phyloP scores from a whole-genome alignment of 2,329 filamentous ascomycete species.

The Cladosporium sp. region DNA sequence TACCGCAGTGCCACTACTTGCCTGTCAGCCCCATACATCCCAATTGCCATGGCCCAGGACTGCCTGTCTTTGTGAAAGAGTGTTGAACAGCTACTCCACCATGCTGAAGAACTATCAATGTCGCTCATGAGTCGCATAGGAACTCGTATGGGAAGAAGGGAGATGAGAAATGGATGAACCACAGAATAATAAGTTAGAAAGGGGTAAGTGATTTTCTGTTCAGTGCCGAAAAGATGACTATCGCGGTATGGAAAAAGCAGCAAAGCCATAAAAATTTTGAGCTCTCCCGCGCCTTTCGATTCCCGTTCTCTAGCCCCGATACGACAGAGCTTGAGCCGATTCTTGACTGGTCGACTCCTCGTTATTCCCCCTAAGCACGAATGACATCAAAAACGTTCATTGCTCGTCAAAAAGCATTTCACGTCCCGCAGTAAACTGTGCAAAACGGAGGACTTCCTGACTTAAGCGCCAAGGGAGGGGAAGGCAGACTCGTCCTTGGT shows the following conservation, averaged over 20 bases:
- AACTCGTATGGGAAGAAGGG: too few relatives aligned
- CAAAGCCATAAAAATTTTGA: slow-evolving; percentile 4
- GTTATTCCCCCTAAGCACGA: not conserved
- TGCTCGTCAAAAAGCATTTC: slow-evolving; percentile 2
- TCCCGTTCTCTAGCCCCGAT: slow-evolving; percentile 10
- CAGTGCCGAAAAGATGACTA: slow-evolving; percentile 13
- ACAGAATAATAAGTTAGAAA: not conserved
- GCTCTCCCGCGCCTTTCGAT: slow-evolving; percentile 11
- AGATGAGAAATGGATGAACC: too few relatives aligned
- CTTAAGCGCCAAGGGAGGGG: slow-evolving; percentile 29
- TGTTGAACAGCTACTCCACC: too few relatives aligned
- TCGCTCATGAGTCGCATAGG: too few relatives aligned
- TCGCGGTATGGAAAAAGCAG: slow-evolving; percentile 10
- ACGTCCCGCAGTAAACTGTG: slow-evolving; percentile 2
- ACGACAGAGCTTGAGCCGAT: not conserved
- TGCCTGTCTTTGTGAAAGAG: too few relatives aligned
- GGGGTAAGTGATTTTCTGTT: slow-evolving; percentile 13
- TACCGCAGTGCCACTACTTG: too few relatives aligned
- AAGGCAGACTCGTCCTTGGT: slow-evolving; percentile 31
- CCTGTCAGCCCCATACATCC: too few relatives aligned
- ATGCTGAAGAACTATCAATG: too few relatives aligned
- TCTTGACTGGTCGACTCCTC: too few relatives aligned
- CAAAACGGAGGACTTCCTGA: not conserved
- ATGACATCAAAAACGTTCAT: not conserved
- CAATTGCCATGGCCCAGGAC: too few relatives aligned